Evolutionary conservation across 2,329 filamentous ascomycete species (phyloP), one percentile per base, ranked within the genome.

Genomic region (Zelopaecilomyces penicillatus): DNA sequence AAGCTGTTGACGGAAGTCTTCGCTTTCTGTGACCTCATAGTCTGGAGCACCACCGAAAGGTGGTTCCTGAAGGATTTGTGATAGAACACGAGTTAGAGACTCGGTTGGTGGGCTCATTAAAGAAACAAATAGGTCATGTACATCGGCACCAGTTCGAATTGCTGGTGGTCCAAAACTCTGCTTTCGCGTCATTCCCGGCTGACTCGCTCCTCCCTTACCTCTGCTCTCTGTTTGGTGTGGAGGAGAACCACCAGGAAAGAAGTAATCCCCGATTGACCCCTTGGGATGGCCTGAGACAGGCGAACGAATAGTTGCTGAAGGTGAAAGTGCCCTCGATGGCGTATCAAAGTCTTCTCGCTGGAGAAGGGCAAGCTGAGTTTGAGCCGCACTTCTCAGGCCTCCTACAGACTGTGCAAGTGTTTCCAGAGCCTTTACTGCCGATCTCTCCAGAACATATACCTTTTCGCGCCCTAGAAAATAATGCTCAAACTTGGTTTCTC

Each of bases 31-130:
- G 74, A 49, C 94, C 83, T 39, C 48, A n/a, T 49, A 41, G 29
- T 43, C 34, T 1, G 47, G 44, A 5, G 43, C 35, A 4, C 45
- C 41, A 2, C 44, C 78, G 61, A 91, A 95, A 0, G 88, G 87
- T 2, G 91, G 74, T 49, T 94, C 87, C 41, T 85, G 80, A 5
- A 96, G 76, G 9, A 94, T 85, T 55, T 88, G 82, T 30, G 86
- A 85, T 37, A 95, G 66, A 0, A 88, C 95, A 54, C 84, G 88
- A 2, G 87, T 86, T 11, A 96, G 68, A 0, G 87, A 93, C 63
- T 93, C 90, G 82, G 95, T 94, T 0, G 88, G 88, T 3, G 88
- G 89, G 0, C 87, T 88, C 28, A 95, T 70, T 53, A 89, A 79
- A n/a, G 74, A 70, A 44, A 95, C 93, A 61, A 95, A 96, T 4